Conservation (phyloP, 2,329 filamentous ascomycete genomes). For the Colletotrichum truncatum region DNA sequence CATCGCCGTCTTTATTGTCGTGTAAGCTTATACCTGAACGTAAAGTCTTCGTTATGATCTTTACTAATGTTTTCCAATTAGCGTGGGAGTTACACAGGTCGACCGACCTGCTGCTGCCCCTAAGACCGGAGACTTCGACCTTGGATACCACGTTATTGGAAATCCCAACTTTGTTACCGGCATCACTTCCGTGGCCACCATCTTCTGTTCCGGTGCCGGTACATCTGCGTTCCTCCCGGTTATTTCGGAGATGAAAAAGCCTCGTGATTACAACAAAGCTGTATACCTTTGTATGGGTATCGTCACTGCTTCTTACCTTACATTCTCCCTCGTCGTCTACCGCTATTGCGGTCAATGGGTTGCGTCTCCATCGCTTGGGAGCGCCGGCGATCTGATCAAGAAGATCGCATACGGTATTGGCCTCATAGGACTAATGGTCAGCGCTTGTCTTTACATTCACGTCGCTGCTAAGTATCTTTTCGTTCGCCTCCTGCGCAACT, state of each 20-base stretch:
- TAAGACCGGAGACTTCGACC: conserved; percentile 64
- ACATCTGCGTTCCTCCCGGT: conserved; percentile 71
- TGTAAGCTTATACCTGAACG: conserved; percentile 41
- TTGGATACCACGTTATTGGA: conserved; percentile 66
- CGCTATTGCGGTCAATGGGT: conserved; percentile 70
- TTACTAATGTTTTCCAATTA: conserved; percentile 28
- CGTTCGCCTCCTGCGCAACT: conserved; percentile 47
- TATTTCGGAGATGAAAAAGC: conserved; percentile 71
- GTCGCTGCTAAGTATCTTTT: conserved; percentile 51
- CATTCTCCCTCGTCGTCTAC: conserved; percentile 69
- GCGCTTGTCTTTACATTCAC: conserved; percentile 45
- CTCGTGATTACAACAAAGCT: conserved; percentile 68
- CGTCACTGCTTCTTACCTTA: conserved; percentile 65
- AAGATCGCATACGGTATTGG: conserved; percentile 70
- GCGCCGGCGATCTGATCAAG: conserved; percentile 67
- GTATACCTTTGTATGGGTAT: conserved; percentile 67
- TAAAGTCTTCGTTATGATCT: not conserved
- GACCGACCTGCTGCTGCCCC: conserved; percentile 70
- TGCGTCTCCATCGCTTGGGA: conserved; percentile 68
- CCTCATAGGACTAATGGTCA: conserved; percentile 61
- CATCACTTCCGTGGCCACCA: conserved; percentile 65
- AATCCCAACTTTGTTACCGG: conserved; percentile 66
- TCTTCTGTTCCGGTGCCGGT: conserved; percentile 67
- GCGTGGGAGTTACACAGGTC: conserved; percentile 63
- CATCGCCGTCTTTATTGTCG: conserved; percentile 65